Percentiles rank a stretch among this genome's conserved stretches.
Evolutionary conservation across 176 grass and related monocot genomes (phyloP).

Genomic region (Cenchrus americanus): DNA sequence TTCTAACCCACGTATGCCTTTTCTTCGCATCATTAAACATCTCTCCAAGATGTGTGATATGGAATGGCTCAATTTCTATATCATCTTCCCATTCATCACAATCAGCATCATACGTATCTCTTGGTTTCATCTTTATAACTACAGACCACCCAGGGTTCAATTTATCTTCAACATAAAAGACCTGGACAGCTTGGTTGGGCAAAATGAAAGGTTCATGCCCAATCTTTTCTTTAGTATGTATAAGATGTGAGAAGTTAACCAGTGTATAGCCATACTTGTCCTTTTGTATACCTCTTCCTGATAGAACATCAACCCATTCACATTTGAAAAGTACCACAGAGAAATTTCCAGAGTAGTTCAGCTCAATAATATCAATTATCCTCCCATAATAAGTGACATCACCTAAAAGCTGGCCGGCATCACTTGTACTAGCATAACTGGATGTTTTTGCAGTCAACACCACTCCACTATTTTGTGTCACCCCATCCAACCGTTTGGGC

Average conservation of each 20-base stretch:
- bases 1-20: neutral
- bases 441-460: neutral
- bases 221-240: constrained; percentile 4
- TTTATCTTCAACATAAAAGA: neutral
- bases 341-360: neutral
- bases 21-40: neutral
- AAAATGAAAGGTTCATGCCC: neutral
- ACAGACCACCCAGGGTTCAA: neutral
- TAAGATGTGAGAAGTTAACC: neutral
- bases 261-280: constrained; percentile 14
- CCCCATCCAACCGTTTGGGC: constrained; percentile 4
- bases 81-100: neutral
- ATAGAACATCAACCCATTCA: constrained; percentile 14
- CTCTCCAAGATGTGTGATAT: neutral
- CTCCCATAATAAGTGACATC: constrained; percentile 35
- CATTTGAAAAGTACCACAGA: neutral
- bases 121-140: constrained; percentile 8
- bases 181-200: neutral
- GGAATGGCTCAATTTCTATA: neutral
- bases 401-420: neutral
- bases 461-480: constrained; percentile 36
- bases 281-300: neutral
- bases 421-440: constrained; percentile 6
- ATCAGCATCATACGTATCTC: neutral
- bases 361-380: constrained; percentile 37